Conservation (phyloP, 345 rosid species). For the Eutrema japonicum region DNA sequence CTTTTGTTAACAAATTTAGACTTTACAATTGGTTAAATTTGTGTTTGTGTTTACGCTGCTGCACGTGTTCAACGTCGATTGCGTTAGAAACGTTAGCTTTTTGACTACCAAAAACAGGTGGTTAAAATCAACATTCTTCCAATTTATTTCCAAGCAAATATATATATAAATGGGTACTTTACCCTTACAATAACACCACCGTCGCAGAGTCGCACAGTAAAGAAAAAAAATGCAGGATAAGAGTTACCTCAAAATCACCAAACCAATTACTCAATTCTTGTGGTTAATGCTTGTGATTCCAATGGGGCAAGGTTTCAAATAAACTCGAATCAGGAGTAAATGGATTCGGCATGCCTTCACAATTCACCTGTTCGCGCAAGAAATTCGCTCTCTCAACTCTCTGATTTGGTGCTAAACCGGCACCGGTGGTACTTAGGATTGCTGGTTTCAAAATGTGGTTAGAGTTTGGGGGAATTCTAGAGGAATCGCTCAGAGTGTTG, state of each 20-base stretch:
- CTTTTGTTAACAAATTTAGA: too few species aligned
- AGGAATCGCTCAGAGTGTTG: constrained; percentile 33
- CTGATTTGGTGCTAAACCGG: constrained; percentile 31
- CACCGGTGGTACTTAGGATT: constrained; percentile 16
- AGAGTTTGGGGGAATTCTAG: constrained; percentile 28
- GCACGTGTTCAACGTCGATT: neutral
- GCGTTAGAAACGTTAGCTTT: neutral
- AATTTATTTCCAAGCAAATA: constrained; percentile 26
- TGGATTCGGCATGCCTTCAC: constrained; percentile 27
- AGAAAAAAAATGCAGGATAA: neutral
- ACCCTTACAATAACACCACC: constrained; percentile 12
- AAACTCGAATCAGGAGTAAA: constrained; percentile 29
- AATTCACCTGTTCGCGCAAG: constrained; percentile 27
- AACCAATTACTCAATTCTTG: constrained; percentile 14
- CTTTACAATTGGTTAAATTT: neutral
- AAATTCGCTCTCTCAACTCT: constrained; percentile 28
- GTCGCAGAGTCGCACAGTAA: neutral
- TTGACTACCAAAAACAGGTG: neutral
- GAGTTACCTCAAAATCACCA: constrained; percentile 28
- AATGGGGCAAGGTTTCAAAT: constrained; percentile 38
- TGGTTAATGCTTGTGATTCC: constrained; percentile 42
- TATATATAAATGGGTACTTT: constrained; percentile 10
- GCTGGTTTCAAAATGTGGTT: constrained; percentile 25
- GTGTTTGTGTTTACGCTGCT: neutral
- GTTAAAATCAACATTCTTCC: constrained; percentile 9